Base-by-base conservation (phyloP, 2,329 filamentous ascomycete genomes). In the Cladophialophora chaetospira region DNA sequence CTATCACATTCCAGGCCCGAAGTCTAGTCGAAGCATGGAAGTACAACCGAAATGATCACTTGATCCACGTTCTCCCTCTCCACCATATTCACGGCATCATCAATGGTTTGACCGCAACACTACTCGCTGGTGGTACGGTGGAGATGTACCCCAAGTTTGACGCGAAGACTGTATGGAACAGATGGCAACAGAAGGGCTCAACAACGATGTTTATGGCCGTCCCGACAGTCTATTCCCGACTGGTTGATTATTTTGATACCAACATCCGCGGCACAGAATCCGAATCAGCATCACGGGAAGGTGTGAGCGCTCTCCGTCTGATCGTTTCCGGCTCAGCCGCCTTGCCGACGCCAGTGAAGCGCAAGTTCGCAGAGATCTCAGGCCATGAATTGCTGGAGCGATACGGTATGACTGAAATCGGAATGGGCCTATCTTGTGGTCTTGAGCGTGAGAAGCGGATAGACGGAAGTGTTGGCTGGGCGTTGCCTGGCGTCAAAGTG, bases 381-480 rank as follows among this genome's bases (percentile, higher is more conserved):
- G 70, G 72, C 11, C 72, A 76, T 59, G 70, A 69, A 9, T 69
- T 81, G 13, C 66, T 80, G 2, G 73, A 79, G 61, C 70, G 78
- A 1, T 81, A 79, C 57, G 78, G 78, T 2, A 79, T 99, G 94
- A 99, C 94, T 3, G 94, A 99, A 76, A 91, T 97, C 1, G 94
- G 94, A 65, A 97, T 99, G 94, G 94, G 92, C 0, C 82, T 99
- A 28, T 93, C 88, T 62, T 97, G 94, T 72, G 91, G 91, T 3
- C 85, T 97, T 3, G 82, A 87, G 63, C 83, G 83, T 53, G 70
- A 75, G 5, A 89, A 95, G 69, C 89, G 94, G 52, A 86, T 96
- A 6, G 92, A 97, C 69, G 93, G 89, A 35, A 90, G 87, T 58
- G 77, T 81, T 1, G 78, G 78, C 5, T 79, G 73, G 69, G 71